A percentile compares a stretch with the other conserved stretches of the same genome.
Conservation (phyloP, 768 basidiomycete species). For the Pisolithus marmoratus region DNA sequence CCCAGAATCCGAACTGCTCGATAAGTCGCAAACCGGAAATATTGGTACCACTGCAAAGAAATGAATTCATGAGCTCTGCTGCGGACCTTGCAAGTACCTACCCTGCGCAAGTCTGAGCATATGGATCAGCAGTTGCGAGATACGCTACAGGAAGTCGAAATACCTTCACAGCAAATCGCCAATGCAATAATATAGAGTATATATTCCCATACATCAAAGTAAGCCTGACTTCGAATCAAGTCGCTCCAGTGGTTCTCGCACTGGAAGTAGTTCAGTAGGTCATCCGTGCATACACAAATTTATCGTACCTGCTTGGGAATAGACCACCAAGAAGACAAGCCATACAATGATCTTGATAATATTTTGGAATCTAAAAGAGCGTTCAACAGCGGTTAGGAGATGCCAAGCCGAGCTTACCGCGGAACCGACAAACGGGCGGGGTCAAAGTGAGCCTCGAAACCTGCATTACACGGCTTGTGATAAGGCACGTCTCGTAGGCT, state of each 20-base stretch:
- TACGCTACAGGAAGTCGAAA: conserved; percentile 30
- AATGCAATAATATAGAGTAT: conserved; percentile 73
- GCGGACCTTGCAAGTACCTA: conserved; percentile 4
- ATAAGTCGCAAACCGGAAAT: conserved; percentile 71
- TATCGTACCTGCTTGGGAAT: conserved; percentile 73
- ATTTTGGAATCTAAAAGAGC: conserved; percentile 67
- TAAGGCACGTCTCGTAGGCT: conserved; percentile 58
- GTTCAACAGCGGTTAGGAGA: neutral
- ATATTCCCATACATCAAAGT: conserved; percentile 78
- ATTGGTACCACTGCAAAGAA: conserved; percentile 52
- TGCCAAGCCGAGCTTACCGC: conserved; percentile 32
- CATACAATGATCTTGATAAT: conserved; percentile 72
- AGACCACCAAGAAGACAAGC: conserved; percentile 72
- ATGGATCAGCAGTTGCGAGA: conserved; percentile 18
- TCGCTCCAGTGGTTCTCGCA: conserved; percentile 72
- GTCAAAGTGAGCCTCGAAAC: conserved; percentile 69
- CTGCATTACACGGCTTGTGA: conserved; percentile 42
- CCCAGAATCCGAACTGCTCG: conserved; percentile 83
- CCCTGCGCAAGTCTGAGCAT: conserved; percentile 19
- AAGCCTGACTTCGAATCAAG: conserved; percentile 46
- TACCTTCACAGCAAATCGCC: conserved; percentile 78
- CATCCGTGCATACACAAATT: neutral
- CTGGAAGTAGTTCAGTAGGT: conserved; percentile 29
- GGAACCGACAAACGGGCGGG: conserved; percentile 79
- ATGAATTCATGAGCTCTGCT: neutral